phyloP scores from a whole-genome alignment of 1,139 yeast species.

The Groenewaldozyma auringiensis region DNA sequence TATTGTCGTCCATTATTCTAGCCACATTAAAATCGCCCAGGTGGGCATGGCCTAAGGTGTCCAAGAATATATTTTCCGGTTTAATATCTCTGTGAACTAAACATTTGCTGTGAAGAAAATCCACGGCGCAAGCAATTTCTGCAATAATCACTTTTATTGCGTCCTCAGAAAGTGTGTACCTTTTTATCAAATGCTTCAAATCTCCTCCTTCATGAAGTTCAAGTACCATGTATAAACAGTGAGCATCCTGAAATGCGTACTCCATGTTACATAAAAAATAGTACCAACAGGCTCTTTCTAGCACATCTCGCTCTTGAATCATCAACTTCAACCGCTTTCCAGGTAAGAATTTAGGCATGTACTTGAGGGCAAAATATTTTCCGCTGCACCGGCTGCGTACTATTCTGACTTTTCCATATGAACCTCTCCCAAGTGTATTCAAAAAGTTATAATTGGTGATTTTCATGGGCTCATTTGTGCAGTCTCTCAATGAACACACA shows the following conservation, averaged over 20 bases:
- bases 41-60: slow-evolving; percentile 62
- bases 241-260: slow-evolving; percentile 74
- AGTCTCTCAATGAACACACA: not conserved
- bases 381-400: slow-evolving; percentile 53
- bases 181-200: slow-evolving; percentile 63
- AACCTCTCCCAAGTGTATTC: slow-evolving; percentile 22
- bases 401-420: slow-evolving; percentile 63
- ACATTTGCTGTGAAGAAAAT: slow-evolving; percentile 53
- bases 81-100: slow-evolving; percentile 63
- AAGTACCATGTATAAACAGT: slow-evolving; percentile 61
- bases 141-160: slow-evolving; percentile 61
- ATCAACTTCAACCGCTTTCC: slow-evolving; percentile 19
- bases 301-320: slow-evolving; percentile 52
- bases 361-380: slow-evolving; percentile 65
- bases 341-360: slow-evolving; percentile 29
- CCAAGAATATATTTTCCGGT: slow-evolving; percentile 62
- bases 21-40: slow-evolving; percentile 63
- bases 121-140: slow-evolving; percentile 60
- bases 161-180: slow-evolving; percentile 47
- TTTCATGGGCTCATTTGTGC: not conserved
- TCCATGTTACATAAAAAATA: slow-evolving; percentile 74
- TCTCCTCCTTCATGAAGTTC: slow-evolving; percentile 90
- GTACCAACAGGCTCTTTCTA: slow-evolving; percentile 52
- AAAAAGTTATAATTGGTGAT: slow-evolving; percentile 12
- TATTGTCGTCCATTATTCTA: slow-evolving; percentile 21